phyloP scores from a whole-genome alignment of 2,329 filamentous ascomycete species.

The Fusarium chuoi region DNA sequence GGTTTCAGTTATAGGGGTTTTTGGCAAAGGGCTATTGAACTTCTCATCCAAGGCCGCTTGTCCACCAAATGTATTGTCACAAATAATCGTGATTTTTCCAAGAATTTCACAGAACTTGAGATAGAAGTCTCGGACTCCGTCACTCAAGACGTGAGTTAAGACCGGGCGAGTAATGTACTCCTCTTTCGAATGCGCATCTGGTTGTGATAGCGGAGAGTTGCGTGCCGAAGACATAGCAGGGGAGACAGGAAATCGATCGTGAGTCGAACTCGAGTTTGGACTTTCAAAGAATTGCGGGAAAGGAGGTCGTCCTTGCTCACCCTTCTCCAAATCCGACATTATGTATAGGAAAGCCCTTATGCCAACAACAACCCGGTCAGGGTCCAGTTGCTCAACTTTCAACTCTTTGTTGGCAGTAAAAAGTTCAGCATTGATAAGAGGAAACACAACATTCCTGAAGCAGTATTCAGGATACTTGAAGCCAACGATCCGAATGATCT shows the following conservation, averaged over 20 bases:
- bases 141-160: constrained; percentile 71
- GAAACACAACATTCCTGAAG: constrained; percentile 93
- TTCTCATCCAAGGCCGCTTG: constrained; percentile 97
- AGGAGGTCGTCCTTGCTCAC: constrained; percentile 78
- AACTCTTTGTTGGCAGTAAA: constrained; percentile 80
- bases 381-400: constrained; percentile 91
- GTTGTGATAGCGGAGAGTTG: constrained; percentile 41
- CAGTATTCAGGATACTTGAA: constrained; percentile 95
- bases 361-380: constrained; percentile 96
- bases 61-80: constrained; percentile 96
- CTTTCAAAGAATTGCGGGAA: constrained; percentile 78
- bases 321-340: constrained; percentile 91
- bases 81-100: constrained; percentile 94
- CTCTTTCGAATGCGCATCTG: constrained; percentile 55
- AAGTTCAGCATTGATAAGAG: constrained; percentile 91
- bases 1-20: constrained; percentile 93
- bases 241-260: constrained; percentile 62
- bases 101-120: constrained; percentile 92
- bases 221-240: constrained; percentile 52
- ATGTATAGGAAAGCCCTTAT: constrained; percentile 94
- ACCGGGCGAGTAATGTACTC: constrained; percentile 76
- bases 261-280: constrained; percentile 41
- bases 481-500: constrained; percentile 93
- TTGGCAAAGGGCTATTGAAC: constrained; percentile 85
- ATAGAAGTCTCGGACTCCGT: constrained; percentile 86